Base-by-base conservation (phyloP, 2,329 filamentous ascomycete genomes). In the Fusarium bactridioides region DNA sequence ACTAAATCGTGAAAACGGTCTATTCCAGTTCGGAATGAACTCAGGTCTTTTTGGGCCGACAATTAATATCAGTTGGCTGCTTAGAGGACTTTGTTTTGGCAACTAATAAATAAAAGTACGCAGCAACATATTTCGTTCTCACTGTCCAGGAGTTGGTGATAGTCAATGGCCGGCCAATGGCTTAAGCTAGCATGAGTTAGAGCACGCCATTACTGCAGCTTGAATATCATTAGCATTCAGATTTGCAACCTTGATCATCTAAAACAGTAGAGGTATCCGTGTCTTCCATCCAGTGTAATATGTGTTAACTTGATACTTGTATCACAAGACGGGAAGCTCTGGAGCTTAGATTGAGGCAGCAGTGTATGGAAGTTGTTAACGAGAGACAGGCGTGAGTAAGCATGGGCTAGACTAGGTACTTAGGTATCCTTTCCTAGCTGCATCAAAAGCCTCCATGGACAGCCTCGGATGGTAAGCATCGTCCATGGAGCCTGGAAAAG, bases 141-240 rank as follows among this genome's bases (percentile, higher is more conserved):
- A 41, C 44, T 45, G 31, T 50, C 48, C 44, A 54, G 44, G 47
- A 21, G 64, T 44, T 72, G 51, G 41, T 33, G 58, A 62, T 53
- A 56, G 8, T 33, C 31, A 33, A 18, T 35, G 16, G 55, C 48
- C 27, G 16, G 55, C 53, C 35, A 37, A 54, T 62, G 59, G 43
- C 38, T 60, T 35, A 23, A 51, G 47, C 55, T 48, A 64, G 60
- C 29, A 38, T 40, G 44, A 72, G 25, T 41, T 53, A 37, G 48
- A 64, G 48, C 68, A 70, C 56, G 63, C 67, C 70, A 48, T 68
- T 69, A 48, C 63, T 48, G 51, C 71, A 51, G 51, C 47, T 72
- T 35, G 50, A 50, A 56, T 29, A 29, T 31, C 50, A 44, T 37
- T 53, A 51, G 41, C 25, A 60, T 29, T 18, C 31, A 54, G 48